Evolutionary conservation across 1,284 basidiomycete species (phyloP), one percentile per base, ranked within the genome.

Genomic region (Boletus smithii): DNA sequence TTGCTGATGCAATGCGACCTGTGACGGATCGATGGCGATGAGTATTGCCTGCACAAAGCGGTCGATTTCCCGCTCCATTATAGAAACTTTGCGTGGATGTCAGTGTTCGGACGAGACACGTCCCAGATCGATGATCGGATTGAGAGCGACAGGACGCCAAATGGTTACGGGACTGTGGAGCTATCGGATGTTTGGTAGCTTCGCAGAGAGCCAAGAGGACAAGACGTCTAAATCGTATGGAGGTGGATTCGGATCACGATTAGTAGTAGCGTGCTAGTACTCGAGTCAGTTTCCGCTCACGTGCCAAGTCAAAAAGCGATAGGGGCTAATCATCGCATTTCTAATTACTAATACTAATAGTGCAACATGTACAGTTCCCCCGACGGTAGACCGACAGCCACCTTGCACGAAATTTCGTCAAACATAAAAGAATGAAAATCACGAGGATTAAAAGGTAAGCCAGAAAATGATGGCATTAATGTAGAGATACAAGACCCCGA

Each of bases 11-110:
- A 91, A 69, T 22, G 74, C 58, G 49, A 71, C 74, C 63, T 86
- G 85, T 11, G 74, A 71, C 32, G 86, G 88, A 73, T 92, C 85
- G 56, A 85, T 85, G 48, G 91, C 91, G 69, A 93, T 85, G 62
- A 79, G 71, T 63, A 91, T 90, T 43, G 91, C 91, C 68, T 87
- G 87, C 17, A 89, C 80, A 54, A 91, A 75, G 63, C 84, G 87
- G 56, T 83, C 77, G 55, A 85, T 73, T 71, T 88, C 81, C 60
- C 79, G 80, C 36, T 87, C 83, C 85, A 88, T 88, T 20, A 37
- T 38, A 38, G 29, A 29, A 20, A 39, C 18, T 33, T 35, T 37
- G 8, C 1, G 48, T 38, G 44, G 43, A 49, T 43, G 44, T 30
- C 23, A 39, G 36, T n/a, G 49, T 50, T 48, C 42, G 38, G 48